Base-by-base conservation (phyloP, 257 asterid genomes). In the Osmanthus fragrans region DNA sequence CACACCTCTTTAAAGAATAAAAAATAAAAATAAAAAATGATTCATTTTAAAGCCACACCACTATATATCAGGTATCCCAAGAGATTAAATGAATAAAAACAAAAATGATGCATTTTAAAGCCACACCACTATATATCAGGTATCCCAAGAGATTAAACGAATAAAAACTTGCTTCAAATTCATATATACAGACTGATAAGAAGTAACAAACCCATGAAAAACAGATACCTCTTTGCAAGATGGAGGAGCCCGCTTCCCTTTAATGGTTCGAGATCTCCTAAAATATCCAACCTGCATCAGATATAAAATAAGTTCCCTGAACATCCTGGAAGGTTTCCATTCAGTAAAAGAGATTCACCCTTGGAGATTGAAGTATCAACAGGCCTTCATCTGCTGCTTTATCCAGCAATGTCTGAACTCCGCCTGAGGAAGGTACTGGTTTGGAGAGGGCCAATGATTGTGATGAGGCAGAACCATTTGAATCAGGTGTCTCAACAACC, bases 191-290 rank as follows among this genome's bases (percentile, higher is more conserved):
- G 51, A 42, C 51, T 0, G 18, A 42, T 60, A 21, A 23, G 68
- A 23, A 60, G 16, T 21, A 25, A 60, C 30, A 37, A 39, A 71
- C 25, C 9, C 32, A 45, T 18, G 47, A 78, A 56, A 77, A 78
- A 79, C 5, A 47, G 75, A 73, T 73, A 94, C 99, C 97, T 92
- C 96, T 84, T 89, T 88, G 89, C 96, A 92, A 45, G 97, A 73
- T 60, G 92, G 96, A 82, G 97, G 97, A 63, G 91, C 87, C 73
- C 81, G 86, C 78, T 89, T 92, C 77, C 96, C 96, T 86, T 92
- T 94, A 67, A 94, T 91, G 51, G 92, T 92, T 81, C 99, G 89
- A 49, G 91, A 90, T 91, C 97, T 91, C 86, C 94, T 85, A 77
- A 94, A 94, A 81, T 58, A 85, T 51, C 99, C 99, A 76, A 94